Conservation (phyloP, 176 grass and related monocot species). For the Paspalum vaginatum region DNA sequence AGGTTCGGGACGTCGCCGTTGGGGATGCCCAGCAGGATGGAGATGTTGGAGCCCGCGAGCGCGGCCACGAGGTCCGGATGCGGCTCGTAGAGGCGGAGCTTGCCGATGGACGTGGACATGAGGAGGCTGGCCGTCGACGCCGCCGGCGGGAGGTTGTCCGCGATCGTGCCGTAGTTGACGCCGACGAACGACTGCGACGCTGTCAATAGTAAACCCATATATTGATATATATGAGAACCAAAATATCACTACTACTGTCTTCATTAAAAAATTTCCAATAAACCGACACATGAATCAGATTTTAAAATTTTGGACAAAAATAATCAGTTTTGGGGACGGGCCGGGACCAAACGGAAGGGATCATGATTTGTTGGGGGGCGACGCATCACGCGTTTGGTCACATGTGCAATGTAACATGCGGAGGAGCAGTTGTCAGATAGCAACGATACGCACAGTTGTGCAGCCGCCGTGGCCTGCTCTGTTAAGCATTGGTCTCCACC, state of each 20-base stretch:
- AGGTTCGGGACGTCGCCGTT: conserved; percentile 77
- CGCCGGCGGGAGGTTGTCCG: conserved; percentile 77
- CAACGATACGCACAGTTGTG: conserved; percentile 15
- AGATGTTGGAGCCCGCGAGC: conserved; percentile 64
- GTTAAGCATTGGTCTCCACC: background rate
- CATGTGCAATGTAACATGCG: conserved; percentile 11
- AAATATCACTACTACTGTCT: background rate
- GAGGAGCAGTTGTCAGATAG: background rate
- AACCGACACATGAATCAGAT: background rate
- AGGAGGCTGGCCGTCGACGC: conserved; percentile 72
- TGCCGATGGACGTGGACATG: conserved; percentile 67
- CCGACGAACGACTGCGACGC: conserved; percentile 77
- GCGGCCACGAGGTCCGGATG: conserved; percentile 63
- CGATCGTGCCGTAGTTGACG: conserved; percentile 84
- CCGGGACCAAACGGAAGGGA: background rate
- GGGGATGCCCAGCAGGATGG: conserved; percentile 71
- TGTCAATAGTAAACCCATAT: conserved; percentile 28
- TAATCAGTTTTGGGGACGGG: background rate
- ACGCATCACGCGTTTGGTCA: background rate
- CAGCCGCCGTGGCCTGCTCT: background rate
- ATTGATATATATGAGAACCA: background rate
- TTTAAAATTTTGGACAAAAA: background rate
- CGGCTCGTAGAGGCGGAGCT: conserved; percentile 78
- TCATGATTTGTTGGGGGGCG: background rate
- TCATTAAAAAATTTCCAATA: no score